phyloP scores from a whole-genome alignment of 805 yeast genomes.

The Kazachstania africana region DNA sequence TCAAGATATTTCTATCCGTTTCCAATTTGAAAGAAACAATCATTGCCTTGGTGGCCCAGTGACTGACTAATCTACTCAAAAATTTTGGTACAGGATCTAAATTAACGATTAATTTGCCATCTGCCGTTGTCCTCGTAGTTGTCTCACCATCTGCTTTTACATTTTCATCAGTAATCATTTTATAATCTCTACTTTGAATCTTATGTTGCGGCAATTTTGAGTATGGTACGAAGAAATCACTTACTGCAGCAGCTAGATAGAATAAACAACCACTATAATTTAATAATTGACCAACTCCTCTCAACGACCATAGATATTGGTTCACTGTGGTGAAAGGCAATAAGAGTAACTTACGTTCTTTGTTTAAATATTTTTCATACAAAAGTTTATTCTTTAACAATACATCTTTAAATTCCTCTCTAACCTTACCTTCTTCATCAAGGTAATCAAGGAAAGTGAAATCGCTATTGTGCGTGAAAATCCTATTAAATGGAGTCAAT shows the following conservation, averaged over 20 bases:
- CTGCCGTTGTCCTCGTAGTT: conserved; percentile 18
- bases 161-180: conserved; percentile 8
- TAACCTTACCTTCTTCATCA: conserved; percentile 47
- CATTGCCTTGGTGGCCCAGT: conserved; percentile 94
- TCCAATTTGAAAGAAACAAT: conserved; percentile 89
- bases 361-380: conserved; percentile 20
- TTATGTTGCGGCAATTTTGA: conserved; percentile 86
- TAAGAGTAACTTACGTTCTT: conserved; percentile 31
- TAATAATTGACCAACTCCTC: conserved; percentile 49
- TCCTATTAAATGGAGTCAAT: conserved; percentile 83
- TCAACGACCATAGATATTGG: conserved; percentile 80
- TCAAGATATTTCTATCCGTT: conserved; percentile 62
- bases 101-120: conserved; percentile 69
- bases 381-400: conserved; percentile 48
- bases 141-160: conserved; percentile 36
- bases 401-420: conserved; percentile 44
- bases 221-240: conserved; percentile 87
- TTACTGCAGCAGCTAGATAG: conserved; percentile 93
- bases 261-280: conserved; percentile 56
- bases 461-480: conserved; percentile 64
- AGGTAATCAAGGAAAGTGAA: conserved; percentile 79
- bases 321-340: conserved; percentile 92
- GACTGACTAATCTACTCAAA: conserved; percentile 71
- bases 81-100: conserved; percentile 96
- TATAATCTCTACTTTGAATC: conserved; percentile 69